Conservation (phyloP, 2,329 filamentous ascomycete genomes). For the Aspergillus udagawae region DNA sequence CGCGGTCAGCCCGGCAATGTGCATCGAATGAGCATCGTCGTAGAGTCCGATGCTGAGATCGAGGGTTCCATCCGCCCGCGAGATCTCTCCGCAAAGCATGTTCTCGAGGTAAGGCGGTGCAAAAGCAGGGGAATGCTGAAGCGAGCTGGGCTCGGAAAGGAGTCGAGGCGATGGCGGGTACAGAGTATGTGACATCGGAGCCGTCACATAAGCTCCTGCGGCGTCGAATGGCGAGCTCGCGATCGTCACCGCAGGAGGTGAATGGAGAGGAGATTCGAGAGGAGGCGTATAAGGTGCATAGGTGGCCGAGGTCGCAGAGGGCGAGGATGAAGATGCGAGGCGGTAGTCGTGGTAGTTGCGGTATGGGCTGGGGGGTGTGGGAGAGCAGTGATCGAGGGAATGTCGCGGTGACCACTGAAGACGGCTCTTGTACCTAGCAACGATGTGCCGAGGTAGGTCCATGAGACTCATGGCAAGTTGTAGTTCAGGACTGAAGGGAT, state of each 20-base stretch:
- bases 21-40: slow-evolving; percentile 29
- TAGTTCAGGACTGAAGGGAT: slow-evolving; percentile 53
- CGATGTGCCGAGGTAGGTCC: slow-evolving; percentile 68
- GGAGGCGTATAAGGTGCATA: slow-evolving; percentile 40
- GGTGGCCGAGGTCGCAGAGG: slow-evolving; percentile 34
- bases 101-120: slow-evolving; percentile 36
- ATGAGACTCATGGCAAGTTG: slow-evolving; percentile 64
- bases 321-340: slow-evolving; percentile 33
- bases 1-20: slow-evolving; percentile 30
- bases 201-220: slow-evolving; percentile 29
- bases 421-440: slow-evolving; percentile 63
- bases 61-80: slow-evolving; percentile 23
- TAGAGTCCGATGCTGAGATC: slow-evolving; percentile 30
- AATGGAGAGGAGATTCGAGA: slow-evolving; percentile 39
- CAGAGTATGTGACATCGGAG: slow-evolving; percentile 31
- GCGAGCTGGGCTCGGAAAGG: slow-evolving; percentile 28
- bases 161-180: slow-evolving; percentile 36
- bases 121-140: slow-evolving; percentile 35
- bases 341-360: slow-evolving; percentile 28
- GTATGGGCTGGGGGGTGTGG: slow-evolving; percentile 34
- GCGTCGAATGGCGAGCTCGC: slow-evolving; percentile 36
- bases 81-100: slow-evolving; percentile 25
- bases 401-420: slow-evolving; percentile 57
- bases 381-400: slow-evolving; percentile 36
- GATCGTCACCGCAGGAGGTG: slow-evolving; percentile 35